Base-by-base conservation (phyloP, 2,329 filamentous ascomycete genomes). In the Colletotrichum euphorbiae region DNA sequence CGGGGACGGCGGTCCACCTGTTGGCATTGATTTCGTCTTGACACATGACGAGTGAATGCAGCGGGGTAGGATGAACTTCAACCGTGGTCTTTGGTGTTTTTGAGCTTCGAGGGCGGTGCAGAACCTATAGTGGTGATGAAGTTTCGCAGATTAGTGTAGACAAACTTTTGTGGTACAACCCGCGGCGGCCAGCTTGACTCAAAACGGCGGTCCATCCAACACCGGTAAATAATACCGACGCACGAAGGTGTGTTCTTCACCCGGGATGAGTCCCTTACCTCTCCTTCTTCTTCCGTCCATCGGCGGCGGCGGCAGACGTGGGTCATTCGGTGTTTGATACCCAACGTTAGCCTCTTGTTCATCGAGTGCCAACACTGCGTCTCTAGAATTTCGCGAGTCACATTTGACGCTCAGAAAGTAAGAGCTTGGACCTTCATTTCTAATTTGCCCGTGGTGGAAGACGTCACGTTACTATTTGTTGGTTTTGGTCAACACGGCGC, bases 81-180 rank as follows among this genome's bases (percentile, higher is more conserved):
- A n/a, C n/a, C n/a, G n/a, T n/a, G n/a, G n/a, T n/a, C n/a, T n/a
- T n/a, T 82, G 1, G 84, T 86, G 67, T 87, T 88, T 2, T 78
- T 73, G 21, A 83, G 77, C 2, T 84, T 79, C 69, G 82, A 77
- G 2, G 73, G 74, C 2, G 84, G 83, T 1, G 89, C 43, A 2
- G 77, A 73, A 13, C 84, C 79, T 4, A 85, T 77, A 0, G 77
- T 74, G 0, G 87, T 87, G 17, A 87, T 81, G 7, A 28, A 28
- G 28, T 0, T 73, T 56, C 0, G 64, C 65, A 0, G 83, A 80
- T 57, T 79, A 65, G 59, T 81, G 74, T 6, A 79, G 75, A 4
- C 28, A 28, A 28, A 6, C 6, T 1, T 28, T 8, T 28, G 7
- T 28, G 28, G 28, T 28, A 28, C 28, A 28, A 28, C 28, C 6